These are phyloP conservation scores for Solanum sparsipilum DNA, from an alignment of 257 asterid genomes.

Conservation along the genomic window DNA sequence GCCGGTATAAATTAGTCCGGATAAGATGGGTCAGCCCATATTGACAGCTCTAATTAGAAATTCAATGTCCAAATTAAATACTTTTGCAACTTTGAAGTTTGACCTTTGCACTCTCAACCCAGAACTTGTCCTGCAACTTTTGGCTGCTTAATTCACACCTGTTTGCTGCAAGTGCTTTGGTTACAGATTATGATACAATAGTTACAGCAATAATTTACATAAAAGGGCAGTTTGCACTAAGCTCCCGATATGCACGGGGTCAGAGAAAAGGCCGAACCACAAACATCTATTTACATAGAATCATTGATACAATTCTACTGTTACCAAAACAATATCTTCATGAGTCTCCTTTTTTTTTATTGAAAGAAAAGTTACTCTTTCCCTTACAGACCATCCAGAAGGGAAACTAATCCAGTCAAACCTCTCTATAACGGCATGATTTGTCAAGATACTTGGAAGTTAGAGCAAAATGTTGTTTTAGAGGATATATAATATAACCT, in stretches of 20 bases:
- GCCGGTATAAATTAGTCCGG: fast-evolving
- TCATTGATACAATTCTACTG: not conserved
- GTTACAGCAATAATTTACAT: not conserved
- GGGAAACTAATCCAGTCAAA: not conserved
- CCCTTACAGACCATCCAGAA: not conserved
- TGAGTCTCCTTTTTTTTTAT: not conserved
- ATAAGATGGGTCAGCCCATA: fast-evolving
- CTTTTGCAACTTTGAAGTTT: not conserved
- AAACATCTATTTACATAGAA: not conserved
- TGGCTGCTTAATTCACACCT: not conserved
- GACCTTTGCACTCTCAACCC: not conserved
- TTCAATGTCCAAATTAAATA: not conserved
- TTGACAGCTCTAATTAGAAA: not conserved
- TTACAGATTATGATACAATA: not conserved
- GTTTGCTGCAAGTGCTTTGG: not conserved
- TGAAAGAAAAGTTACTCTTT: not conserved
- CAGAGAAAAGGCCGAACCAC: not conserved
- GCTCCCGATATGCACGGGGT: not conserved
- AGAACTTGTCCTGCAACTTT: not conserved
- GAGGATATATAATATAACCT: not conserved
- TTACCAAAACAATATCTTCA: not conserved
- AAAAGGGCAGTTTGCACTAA: not conserved
- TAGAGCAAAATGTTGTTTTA: not conserved
- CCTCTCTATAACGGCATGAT: not conserved
- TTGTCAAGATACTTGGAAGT: not conserved